These are phyloP conservation scores for Cytospora piceicola DNA, from an alignment of 2,329 filamentous ascomycete genomes.

Conservation along the genomic window DNA sequence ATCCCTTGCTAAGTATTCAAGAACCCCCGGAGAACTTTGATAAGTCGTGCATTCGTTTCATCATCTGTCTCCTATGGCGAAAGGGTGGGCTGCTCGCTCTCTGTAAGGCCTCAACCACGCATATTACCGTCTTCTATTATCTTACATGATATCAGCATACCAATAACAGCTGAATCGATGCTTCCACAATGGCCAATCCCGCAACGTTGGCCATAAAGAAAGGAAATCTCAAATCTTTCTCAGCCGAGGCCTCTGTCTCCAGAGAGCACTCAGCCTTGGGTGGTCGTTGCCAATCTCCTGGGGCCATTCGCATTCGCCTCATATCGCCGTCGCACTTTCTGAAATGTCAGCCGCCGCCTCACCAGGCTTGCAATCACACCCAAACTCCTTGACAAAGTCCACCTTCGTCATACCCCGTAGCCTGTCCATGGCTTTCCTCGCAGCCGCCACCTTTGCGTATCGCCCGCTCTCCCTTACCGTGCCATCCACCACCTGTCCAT, in stretches of 20 bases:
- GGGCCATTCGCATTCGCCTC: background rate
- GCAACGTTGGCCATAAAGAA: background rate
- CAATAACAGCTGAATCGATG: too few relatives aligned
- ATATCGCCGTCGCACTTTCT: conserved; percentile 29
- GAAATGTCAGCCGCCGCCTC: conserved; percentile 29
- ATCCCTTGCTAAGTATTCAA: background rate
- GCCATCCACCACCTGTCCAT: conserved; percentile 68
- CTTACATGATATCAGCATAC: background rate
- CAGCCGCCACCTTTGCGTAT: conserved; percentile 73
- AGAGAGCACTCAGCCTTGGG: background rate
- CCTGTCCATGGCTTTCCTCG: conserved; percentile 58
- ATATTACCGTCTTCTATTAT: background rate
- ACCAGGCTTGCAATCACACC: conserved; percentile 62
- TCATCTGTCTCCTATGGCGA: background rate
- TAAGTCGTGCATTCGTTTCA: background rate
- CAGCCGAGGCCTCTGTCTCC: background rate
- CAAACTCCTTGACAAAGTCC: conserved; percentile 63
- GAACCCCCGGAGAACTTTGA: too few relatives aligned
- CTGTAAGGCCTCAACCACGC: background rate
- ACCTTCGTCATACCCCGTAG: conserved; percentile 50
- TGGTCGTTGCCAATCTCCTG: conserved; percentile 20
- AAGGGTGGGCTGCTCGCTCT: background rate
- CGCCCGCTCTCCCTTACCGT: conserved; percentile 65
- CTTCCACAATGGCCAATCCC: background rate
- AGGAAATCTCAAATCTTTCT: background rate